Evolutionary conservation across 495 filamentous ascomycete genomes (phyloP), one percentile per base, ranked within the genome.

Genomic region (Sordaria brevicollis): DNA sequence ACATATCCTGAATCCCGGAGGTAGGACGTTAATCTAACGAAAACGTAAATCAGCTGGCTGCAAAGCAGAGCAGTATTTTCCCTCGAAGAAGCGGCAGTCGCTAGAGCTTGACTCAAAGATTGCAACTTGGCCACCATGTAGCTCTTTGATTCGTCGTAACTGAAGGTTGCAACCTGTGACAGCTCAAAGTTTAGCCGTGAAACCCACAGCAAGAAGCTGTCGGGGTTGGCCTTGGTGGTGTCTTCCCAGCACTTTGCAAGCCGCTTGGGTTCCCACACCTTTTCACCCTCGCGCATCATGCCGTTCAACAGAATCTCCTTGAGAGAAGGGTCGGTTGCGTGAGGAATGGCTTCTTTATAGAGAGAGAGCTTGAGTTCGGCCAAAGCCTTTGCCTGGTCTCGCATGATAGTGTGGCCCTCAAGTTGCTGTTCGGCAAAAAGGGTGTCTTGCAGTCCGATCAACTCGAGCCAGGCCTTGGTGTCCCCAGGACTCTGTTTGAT

Each of bases 281-380:
- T 85, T 10, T 79, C 72, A 3, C 90, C 93, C 77, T 93, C 89
- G 67, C 89, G 82, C 83, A 97, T 87, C 67, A 91, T 82, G 10
- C 87, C 87, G 3, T 91, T 71, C 5, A 93, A 70, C 2, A 97
- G 81, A 17, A 77, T 77, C 71, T 92, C 89, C 38, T 81, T 76
- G 34, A 83, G 76, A 4, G 82, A 72, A 4, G 77, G 66, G 6
- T 75, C 70, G 3, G 57, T 72, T 15, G 85, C 82, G 67, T 89
- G 86, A 37, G 81, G 79, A 6, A 97, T 78, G 4, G 93, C 93
- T 69, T 93, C 89, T 66, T 92, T 87, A 73, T 93, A 93, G n/a
- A 97, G 86, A 0, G 89, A 90, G 2, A 96, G 71, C 71, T 91
- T 93, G 38, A 96, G 86, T 71, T 92, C 91, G 21, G 93, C 90